These are phyloP conservation scores for Dactylella cylindrospora DNA, from an alignment of 2,329 filamentous ascomycete species.

Conservation along the genomic window DNA sequence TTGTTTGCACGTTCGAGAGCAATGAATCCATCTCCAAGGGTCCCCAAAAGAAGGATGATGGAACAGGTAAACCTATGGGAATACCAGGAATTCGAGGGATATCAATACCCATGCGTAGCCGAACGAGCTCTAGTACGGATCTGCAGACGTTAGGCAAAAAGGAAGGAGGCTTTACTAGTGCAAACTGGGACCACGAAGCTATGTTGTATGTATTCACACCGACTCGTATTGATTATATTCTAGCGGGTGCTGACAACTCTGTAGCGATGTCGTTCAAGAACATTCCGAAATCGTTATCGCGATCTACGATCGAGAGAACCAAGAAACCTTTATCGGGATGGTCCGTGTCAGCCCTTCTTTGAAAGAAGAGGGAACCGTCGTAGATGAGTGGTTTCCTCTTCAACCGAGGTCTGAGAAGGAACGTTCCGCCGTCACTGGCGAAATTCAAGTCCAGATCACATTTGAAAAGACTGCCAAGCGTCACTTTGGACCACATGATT, in stretches of 20 bases:
- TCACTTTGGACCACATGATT: constrained; percentile 91
- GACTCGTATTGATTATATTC: constrained; percentile 28
- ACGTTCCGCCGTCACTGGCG: constrained; percentile 73
- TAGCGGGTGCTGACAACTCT: constrained; percentile 49
- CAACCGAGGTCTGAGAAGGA: constrained; percentile 76
- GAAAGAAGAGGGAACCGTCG: constrained; percentile 66
- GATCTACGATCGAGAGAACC: constrained; percentile 81
- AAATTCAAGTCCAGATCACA: constrained; percentile 81
- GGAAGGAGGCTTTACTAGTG: constrained; percentile 71
- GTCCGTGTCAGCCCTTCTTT: constrained; percentile 75
- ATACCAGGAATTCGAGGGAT: constrained; percentile 73
- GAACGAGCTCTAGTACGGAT: constrained; percentile 94
- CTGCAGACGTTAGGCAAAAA: constrained; percentile 59
- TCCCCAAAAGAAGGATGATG: constrained; percentile 63
- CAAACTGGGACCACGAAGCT: constrained; percentile 93
- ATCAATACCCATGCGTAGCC: constrained; percentile 94
- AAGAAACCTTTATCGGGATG: constrained; percentile 89
- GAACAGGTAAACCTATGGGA: constrained; percentile 60
- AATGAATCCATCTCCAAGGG: constrained; percentile 94
- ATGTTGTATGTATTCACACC: constrained; percentile 72
- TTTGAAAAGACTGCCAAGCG: constrained; percentile 88
- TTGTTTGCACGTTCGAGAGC: constrained; percentile 93
- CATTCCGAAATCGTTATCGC: constrained; percentile 90
- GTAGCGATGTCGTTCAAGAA: constrained; percentile 86
- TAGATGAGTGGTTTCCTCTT: constrained; percentile 83